Percentiles rank a stretch among this genome's conserved stretches.
Evolutionary conservation across 345 rosid species (phyloP).

Genomic region (Sonneratia alba): DNA sequence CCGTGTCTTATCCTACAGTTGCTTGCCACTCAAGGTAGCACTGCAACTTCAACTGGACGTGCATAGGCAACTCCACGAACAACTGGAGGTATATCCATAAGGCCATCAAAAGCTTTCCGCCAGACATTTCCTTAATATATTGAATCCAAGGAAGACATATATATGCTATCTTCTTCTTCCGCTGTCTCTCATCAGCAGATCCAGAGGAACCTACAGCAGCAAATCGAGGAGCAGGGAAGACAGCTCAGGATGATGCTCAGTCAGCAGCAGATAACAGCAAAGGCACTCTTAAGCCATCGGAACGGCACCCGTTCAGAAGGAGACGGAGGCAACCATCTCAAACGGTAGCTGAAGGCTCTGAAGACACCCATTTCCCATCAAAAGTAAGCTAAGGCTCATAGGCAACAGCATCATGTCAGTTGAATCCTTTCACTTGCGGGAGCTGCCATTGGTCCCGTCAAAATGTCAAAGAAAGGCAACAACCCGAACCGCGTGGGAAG

Average conservation of each 20-base stretch:
- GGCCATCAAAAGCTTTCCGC: not conserved
- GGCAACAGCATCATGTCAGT: not conserved
- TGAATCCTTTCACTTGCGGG: not conserved
- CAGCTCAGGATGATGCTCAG: constrained; percentile 81
- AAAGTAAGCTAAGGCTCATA: constrained; percentile 41
- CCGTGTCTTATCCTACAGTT: constrained; percentile 28
- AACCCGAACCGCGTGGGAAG: not conserved
- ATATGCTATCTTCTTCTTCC: not conserved
- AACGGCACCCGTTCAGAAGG: constrained; percentile 11
- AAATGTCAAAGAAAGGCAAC: not conserved
- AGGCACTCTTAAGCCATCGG: constrained; percentile 25
- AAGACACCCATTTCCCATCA: constrained; percentile 37
- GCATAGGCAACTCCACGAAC: constrained; percentile 88
- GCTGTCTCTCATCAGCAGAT: constrained; percentile 26
- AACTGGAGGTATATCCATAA: constrained; percentile 53
- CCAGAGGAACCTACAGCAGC: constrained; percentile 64
- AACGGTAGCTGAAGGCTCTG: constrained; percentile 34
- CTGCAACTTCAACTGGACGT: constrained; percentile 73
- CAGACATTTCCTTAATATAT: not conserved
- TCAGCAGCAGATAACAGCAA: constrained; percentile 48
- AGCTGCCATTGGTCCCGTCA: not conserved
- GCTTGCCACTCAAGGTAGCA: constrained; percentile 68
- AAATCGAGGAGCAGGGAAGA: constrained; percentile 82
- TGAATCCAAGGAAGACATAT: not conserved
- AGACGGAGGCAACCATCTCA: constrained; percentile 37